Conservation (phyloP, 2,329 filamentous ascomycete species). For the Ophiostoma australiae region DNA sequence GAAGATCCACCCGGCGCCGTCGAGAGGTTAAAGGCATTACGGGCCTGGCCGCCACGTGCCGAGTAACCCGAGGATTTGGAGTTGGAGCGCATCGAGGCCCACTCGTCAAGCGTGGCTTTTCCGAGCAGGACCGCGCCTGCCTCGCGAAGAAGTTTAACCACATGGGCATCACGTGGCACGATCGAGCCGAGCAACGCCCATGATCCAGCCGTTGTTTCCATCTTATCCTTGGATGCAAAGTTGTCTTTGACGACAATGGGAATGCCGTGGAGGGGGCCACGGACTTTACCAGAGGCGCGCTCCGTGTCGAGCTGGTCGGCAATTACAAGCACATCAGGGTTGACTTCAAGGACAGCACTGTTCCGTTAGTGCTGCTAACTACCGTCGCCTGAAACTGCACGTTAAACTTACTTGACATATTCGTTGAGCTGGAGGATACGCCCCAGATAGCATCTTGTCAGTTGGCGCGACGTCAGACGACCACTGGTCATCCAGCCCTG, state of each 20-base stretch:
- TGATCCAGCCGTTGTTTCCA: not conserved
- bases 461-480: not conserved
- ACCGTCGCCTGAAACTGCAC: not conserved
- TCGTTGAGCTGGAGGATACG: not conserved
- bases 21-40: slow-evolving; percentile 6
- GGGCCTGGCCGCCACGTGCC: slow-evolving; percentile 10
- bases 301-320: slow-evolving; percentile 7
- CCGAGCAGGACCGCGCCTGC: not conserved
- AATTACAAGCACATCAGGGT: not conserved
- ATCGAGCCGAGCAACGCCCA: slow-evolving; percentile 4
- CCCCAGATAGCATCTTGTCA: not conserved
- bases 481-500: slow-evolving; percentile 7
- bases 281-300: not conserved
- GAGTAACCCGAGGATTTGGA: slow-evolving; percentile 10
- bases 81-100: slow-evolving; percentile 7
- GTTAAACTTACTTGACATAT: not conserved
- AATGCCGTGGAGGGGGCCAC: slow-evolving; percentile 4
- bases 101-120: slow-evolving; percentile 10
- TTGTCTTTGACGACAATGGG: slow-evolving; percentile 11
- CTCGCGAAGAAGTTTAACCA: not conserved
- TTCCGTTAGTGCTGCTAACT: not conserved
- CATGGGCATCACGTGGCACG: slow-evolving; percentile 5
- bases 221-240: slow-evolving; percentile 10
- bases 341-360: slow-evolving; percentile 8
- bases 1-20: slow-evolving; percentile 8